phyloP scores from a whole-genome alignment of 1,284 basidiomycete species.

The Ustilago loliicola region DNA sequence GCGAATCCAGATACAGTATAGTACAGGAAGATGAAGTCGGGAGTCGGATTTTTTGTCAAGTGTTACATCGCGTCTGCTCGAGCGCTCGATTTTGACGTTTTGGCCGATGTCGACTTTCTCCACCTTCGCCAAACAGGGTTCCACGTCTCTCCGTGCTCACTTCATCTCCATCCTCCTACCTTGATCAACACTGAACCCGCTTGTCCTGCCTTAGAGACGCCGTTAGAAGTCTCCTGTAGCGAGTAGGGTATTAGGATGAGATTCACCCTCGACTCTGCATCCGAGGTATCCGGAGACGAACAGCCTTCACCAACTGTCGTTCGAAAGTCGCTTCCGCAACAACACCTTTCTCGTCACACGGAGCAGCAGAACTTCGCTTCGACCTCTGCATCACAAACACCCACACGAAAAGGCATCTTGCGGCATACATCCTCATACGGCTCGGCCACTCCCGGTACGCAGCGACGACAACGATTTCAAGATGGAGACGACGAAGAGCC shows the following conservation, averaged over 20 bases:
- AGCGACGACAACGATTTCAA: slow-evolving; percentile 24
- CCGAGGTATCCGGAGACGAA: slow-evolving; percentile 40
- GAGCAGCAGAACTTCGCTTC: slow-evolving; percentile 34
- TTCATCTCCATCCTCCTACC: background rate
- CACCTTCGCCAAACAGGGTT: too few relatives aligned
- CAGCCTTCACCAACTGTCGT: slow-evolving; percentile 26
- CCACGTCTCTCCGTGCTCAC: slow-evolving; percentile 5
- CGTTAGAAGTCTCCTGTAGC: background rate
- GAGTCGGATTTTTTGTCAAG: background rate
- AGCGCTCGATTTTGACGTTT: background rate
- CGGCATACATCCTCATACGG: slow-evolving; percentile 34
- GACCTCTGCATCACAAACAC: slow-evolving; percentile 22
- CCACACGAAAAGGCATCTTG: slow-evolving; percentile 36
- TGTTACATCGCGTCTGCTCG: slow-evolving; percentile 8
- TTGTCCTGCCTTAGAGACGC: background rate
- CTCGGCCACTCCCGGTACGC: slow-evolving; percentile 15
- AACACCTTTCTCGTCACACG: background rate
- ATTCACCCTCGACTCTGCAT: slow-evolving; percentile 44
- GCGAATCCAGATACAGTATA: slow-evolving; percentile 16
- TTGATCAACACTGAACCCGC: background rate
- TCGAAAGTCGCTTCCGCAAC: slow-evolving; percentile 31
- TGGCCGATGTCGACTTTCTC: slow-evolving; percentile 14
- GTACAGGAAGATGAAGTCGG: background rate
- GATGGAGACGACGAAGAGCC: slow-evolving; percentile 3
- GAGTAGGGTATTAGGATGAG: slow-evolving; percentile 14